Base-by-base conservation (phyloP, 2,329 filamentous ascomycete species). In the Aspergillaceae sp. region DNA sequence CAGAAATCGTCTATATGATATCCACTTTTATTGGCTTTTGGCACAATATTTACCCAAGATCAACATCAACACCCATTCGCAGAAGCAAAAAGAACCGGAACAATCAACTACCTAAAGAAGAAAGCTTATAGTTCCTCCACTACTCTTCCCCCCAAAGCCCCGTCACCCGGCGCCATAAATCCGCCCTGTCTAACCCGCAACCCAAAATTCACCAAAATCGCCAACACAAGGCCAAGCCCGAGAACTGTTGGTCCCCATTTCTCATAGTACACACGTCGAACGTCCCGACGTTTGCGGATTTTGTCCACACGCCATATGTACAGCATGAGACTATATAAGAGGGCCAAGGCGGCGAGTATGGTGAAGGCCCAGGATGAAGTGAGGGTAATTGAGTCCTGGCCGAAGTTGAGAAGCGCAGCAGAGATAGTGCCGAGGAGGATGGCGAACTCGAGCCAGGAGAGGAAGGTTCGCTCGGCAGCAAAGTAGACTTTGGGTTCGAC, bases 401-500 rank as follows among this genome's bases (percentile, higher is more conserved):
- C 80, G 64, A 96, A 88, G 73, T 94, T 90, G 54, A 94, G 78
- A 40, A 94, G 73, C 0, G 87, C 87, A 5, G 86, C 84, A 8
- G 89, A 87, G 57, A 94, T 91, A 29, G 86, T 85, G 57, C 87
- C 88, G 45, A 98, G 83, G 62, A 96, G 90, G 61, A 97, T 94
- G 42, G 86, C 91, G 69, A 94, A 97, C 68, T 98, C 91, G 58
- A 98, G 85, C 89, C 92, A 98, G 52, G 88, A 87, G 47, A 98
- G 77, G 70, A 96, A 98, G 1, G 92, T 98, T 53, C 92, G 81
- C 69, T 98, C 92, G 1, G 89, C 90, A 26, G 92, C 92, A 63
- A 98, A 95, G 67, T 89, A 95, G 43, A 98, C 92, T 71, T 98
- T 98, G 32, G 92, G 92, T 68, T 98, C 92, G 32, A 98, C 90